A percentile compares a stretch with the other conserved stretches of the same genome.
Evolutionary conservation across 495 filamentous ascomycete genomes (phyloP).

Genomic region (Penicillium coprophilum): DNA sequence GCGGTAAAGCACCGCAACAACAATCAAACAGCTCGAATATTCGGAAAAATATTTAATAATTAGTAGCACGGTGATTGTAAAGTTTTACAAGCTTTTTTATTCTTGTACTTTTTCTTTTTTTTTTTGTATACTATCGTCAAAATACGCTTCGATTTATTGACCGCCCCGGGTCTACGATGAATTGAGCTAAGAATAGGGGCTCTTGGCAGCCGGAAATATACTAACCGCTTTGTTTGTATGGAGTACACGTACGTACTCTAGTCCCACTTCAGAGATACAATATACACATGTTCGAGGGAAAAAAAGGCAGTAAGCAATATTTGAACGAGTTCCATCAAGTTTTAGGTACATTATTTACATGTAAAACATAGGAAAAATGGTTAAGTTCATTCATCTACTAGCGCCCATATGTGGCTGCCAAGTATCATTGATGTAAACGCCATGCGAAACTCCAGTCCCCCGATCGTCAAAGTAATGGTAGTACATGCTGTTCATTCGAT

Average conservation of each 20-base stretch:
- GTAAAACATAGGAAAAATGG: not conserved
- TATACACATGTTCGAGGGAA: not conserved
- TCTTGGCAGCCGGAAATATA: slow-evolving; percentile 24
- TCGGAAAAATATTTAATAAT: not conserved
- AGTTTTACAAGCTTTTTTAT: not conserved
- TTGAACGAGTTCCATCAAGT: not conserved
- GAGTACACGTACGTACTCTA: not conserved
- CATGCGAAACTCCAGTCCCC: slow-evolving; percentile 26
- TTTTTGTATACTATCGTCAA: not conserved
- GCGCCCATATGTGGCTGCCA: not conserved
- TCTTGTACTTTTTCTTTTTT: not conserved
- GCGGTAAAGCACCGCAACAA: slow-evolving; percentile 24
- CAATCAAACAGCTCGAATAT: slow-evolving; percentile 1
- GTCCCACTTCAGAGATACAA: not conserved
- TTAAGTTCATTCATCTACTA: not conserved
- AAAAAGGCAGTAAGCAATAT: not conserved
- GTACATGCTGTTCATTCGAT: slow-evolving; percentile 20
- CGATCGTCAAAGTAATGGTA: slow-evolving; percentile 27
- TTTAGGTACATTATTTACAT: not conserved
- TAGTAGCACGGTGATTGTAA: not conserved
- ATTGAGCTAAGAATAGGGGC: slow-evolving; percentile 21
- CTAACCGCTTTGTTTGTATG: not conserved
- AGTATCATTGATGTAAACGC: slow-evolving; percentile 8
- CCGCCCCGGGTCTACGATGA: slow-evolving; percentile 10
- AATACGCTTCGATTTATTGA: not conserved